Percentiles rank a stretch among this genome's conserved stretches.
Evolutionary conservation across 495 filamentous ascomycete genomes (phyloP).

Genomic region (Aspergillus hancockii): DNA sequence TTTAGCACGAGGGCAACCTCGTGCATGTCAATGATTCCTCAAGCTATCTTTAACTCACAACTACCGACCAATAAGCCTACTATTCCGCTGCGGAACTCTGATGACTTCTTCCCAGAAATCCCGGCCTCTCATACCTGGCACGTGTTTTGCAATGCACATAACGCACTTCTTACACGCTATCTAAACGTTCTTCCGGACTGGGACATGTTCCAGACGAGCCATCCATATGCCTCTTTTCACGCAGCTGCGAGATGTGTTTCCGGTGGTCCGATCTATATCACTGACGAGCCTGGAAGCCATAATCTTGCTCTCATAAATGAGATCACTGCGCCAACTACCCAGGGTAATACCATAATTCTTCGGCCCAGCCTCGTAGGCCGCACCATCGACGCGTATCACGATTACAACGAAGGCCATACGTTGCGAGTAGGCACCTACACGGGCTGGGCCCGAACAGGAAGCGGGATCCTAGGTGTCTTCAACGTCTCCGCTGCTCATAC

Average conservation of each 20-base stretch:
- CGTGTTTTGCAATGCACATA: slow-evolving; percentile 91
- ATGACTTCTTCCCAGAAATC: slow-evolving; percentile 89
- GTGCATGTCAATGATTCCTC: slow-evolving; percentile 88
- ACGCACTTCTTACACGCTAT: slow-evolving; percentile 74
- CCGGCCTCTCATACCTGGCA: slow-evolving; percentile 86
- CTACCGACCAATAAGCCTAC: slow-evolving; percentile 69
- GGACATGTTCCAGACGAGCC: slow-evolving; percentile 97
- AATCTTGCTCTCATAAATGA: slow-evolving; percentile 70
- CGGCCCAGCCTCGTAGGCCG: slow-evolving; percentile 71
- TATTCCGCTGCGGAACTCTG: slow-evolving; percentile 79
- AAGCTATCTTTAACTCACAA: slow-evolving; percentile 81
- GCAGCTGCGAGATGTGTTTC: slow-evolving; percentile 87
- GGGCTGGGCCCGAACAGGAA: slow-evolving; percentile 64
- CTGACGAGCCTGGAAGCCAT: slow-evolving; percentile 82
- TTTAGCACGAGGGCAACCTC: slow-evolving; percentile 79
- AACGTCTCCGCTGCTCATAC: slow-evolving; percentile 63
- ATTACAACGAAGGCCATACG: slow-evolving; percentile 68
- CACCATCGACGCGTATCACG: slow-evolving; percentile 68
- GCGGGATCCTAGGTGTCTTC: slow-evolving; percentile 79
- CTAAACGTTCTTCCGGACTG: slow-evolving; percentile 84
- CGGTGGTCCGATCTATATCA: slow-evolving; percentile 92
- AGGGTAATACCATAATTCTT: slow-evolving; percentile 72
- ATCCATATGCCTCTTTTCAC: slow-evolving; percentile 77
- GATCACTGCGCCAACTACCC: slow-evolving; percentile 69
- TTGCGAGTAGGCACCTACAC: slow-evolving; percentile 78